Evolutionary conservation across 169 alveolate species (phyloP).

Genomic region (Cryptosporidium sp.): DNA sequence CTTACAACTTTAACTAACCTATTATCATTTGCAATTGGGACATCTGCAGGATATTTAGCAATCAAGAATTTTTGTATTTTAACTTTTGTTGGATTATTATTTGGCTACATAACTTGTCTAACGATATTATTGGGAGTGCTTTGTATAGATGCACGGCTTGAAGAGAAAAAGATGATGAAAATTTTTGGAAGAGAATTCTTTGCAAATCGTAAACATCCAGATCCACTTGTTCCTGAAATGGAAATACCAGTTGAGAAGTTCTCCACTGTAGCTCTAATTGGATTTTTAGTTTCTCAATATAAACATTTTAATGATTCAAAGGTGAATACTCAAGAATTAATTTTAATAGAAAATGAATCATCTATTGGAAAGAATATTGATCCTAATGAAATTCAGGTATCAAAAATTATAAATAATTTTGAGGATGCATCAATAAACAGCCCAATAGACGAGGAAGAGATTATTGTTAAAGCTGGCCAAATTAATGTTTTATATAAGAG

Average conservation of each 20-base stretch:
- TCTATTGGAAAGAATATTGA: background rate
- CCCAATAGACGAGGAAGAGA: slow-evolving; percentile 61
- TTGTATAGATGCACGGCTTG: slow-evolving; percentile 84
- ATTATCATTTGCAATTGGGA: slow-evolving; percentile 85
- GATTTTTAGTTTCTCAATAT: slow-evolving; percentile 47
- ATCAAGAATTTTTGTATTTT: slow-evolving; percentile 84
- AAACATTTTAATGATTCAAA: background rate
- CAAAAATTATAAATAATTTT: background rate
- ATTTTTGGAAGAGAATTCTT: slow-evolving; percentile 56
- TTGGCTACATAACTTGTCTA: slow-evolving; percentile 84
- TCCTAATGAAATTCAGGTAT: background rate
- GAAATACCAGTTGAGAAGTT: slow-evolving; percentile 33
- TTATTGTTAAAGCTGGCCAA: background rate
- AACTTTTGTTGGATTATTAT: slow-evolving; percentile 82
- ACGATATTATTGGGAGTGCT: slow-evolving; percentile 83
- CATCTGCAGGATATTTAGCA: slow-evolving; percentile 85
- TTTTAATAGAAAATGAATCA: background rate
- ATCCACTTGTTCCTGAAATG: slow-evolving; percentile 49
- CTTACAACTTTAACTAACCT: slow-evolving; percentile 86
- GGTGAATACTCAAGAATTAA: slow-evolving; percentile 8
- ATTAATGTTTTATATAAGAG: background rate
- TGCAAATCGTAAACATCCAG: slow-evolving; percentile 45
- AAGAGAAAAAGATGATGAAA: slow-evolving; percentile 50
- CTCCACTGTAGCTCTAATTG: slow-evolving; percentile 66
- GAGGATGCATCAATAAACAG: slow-evolving; percentile 45